Base-by-base conservation (phyloP, 2,329 filamentous ascomycete genomes). In the Blastomyces gilchristii region DNA sequence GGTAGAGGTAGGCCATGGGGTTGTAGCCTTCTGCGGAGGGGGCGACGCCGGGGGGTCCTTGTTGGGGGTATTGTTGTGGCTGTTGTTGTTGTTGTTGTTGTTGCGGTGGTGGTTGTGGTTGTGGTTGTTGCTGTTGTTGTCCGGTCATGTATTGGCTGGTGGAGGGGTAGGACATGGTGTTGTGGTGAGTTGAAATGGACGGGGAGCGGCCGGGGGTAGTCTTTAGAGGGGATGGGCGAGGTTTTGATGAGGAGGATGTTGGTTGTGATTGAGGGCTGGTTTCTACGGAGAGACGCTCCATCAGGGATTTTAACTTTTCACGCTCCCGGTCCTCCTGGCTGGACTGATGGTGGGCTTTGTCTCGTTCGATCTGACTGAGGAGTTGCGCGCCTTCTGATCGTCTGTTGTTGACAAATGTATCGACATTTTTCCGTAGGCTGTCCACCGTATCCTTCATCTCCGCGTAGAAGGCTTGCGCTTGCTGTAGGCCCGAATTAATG, bases 371-470 rank as follows among this genome's bases (percentile, higher is more conserved):
- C 69, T 91, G 88, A 68, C 85, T 86, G 45, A 99, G 83, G 5
- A 99, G 83, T 73, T 96, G 90, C 0, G 91, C 90, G 3, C 94
- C 94, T 78, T 99, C 94, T 0, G 90, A 88, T 65, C 92, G 82
- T 60, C 94, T 85, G 74, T 99, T 99, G 78, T 91, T 95, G 67
- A 99, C 92, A 76, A 99, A 99, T 0, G 89, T 89, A 68, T 97
- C 93, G 1, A 99, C 94, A 70, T 99, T 99, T 82, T 96, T 94
- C 70, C 91, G 86, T 50, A 97, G 79, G 72, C 90, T 96, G 68
- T 93, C 89, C 0, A 95, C 91, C 0, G 91, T 97, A 67, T 97
- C 91, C 69, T 88, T 89, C 91, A 97, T 99, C 73, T 97, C 94
- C 2, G 84, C 83, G 73, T 99, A 99, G 84, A 96, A 99, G 62